These are phyloP conservation scores for Entonaema liquescens DNA, from an alignment of 495 filamentous ascomycete species.

Conservation along the genomic window DNA sequence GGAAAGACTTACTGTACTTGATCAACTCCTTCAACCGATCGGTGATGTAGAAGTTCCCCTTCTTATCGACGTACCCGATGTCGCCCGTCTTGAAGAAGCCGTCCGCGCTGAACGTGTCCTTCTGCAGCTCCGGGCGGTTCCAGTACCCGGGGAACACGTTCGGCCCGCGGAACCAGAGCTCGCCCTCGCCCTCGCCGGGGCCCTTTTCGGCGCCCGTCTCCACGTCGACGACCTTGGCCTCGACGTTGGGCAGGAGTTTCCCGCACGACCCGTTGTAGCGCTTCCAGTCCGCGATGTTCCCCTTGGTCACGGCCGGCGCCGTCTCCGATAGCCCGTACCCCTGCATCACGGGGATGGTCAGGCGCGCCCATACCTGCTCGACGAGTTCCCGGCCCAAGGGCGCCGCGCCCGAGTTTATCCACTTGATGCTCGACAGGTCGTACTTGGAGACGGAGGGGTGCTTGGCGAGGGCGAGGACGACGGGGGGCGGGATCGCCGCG, in stretches of 20 bases:
- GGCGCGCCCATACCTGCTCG: constrained; percentile 75
- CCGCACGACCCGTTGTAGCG: constrained; percentile 82
- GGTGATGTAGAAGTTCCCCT: constrained; percentile 68
- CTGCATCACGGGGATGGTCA: constrained; percentile 75
- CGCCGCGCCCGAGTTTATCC: constrained; percentile 90
- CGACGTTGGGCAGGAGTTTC: constrained; percentile 79
- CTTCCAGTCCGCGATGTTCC: constrained; percentile 81
- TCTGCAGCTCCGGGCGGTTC: constrained; percentile 72
- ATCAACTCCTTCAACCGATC: constrained; percentile 92
- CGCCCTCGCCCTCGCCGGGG: constrained; percentile 53
- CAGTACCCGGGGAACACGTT: constrained; percentile 82
- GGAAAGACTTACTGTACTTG: constrained; percentile 69
- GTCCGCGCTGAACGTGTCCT: constrained; percentile 70
- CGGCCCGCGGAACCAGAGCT: constrained; percentile 81
- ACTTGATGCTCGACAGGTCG: constrained; percentile 78
- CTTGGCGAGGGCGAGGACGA: constrained; percentile 83
- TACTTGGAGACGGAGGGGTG: constrained; percentile 78
- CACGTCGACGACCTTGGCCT: constrained; percentile 79
- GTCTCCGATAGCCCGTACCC: constrained; percentile 66
- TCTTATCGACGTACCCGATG: constrained; percentile 65
- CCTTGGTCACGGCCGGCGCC: constrained; percentile 61
- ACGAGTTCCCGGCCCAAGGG: constrained; percentile 86
- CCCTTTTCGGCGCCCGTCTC: constrained; percentile 51
- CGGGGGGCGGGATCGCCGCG: constrained; percentile 84
- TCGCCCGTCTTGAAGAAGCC: constrained; percentile 90